Conservation (phyloP, 345 rosid species). For the Brassica cretica region DNA sequence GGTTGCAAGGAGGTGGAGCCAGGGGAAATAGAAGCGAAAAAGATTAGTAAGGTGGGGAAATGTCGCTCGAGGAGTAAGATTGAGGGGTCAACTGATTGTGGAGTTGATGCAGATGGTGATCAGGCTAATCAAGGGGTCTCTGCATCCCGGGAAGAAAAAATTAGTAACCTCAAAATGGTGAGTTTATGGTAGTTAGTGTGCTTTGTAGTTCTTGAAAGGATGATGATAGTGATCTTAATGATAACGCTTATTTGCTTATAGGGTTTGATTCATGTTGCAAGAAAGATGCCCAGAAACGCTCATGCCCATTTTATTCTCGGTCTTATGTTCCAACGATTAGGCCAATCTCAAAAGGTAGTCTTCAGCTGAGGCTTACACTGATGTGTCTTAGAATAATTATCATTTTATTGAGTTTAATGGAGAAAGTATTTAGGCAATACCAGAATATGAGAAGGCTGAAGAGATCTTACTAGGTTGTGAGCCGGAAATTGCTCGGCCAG, state of each 20-base stretch:
- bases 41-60: constrained; percentile 53
- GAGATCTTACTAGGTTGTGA: constrained; percentile 81
- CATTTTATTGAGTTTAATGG: constrained; percentile 21
- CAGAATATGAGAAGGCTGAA: constrained; percentile 84
- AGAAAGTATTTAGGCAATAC: constrained; percentile 63
- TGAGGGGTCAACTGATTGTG: constrained; percentile 68
- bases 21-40: constrained; percentile 64
- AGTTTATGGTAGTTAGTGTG: constrained; percentile 32
- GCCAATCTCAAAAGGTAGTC: constrained; percentile 86
- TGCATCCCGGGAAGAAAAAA: constrained; percentile 87
- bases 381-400: background rate
- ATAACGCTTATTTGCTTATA: constrained; percentile 34
- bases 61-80: constrained; percentile 68
- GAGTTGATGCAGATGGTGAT: constrained; percentile 77
- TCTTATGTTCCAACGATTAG: constrained; percentile 85
- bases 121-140: constrained; percentile 63
- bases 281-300: constrained; percentile 96
- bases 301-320: constrained; percentile 98
- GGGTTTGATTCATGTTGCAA: constrained; percentile 93
- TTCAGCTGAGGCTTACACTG: constrained; percentile 28
- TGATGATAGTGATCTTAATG: background rate
- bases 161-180: constrained; percentile 95
- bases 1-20: constrained; percentile 58
- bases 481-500: constrained; percentile 84
- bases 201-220: background rate